Evolutionary conservation across 805 yeast species (phyloP).

Genomic region (Isabelozyma heimii): DNA sequence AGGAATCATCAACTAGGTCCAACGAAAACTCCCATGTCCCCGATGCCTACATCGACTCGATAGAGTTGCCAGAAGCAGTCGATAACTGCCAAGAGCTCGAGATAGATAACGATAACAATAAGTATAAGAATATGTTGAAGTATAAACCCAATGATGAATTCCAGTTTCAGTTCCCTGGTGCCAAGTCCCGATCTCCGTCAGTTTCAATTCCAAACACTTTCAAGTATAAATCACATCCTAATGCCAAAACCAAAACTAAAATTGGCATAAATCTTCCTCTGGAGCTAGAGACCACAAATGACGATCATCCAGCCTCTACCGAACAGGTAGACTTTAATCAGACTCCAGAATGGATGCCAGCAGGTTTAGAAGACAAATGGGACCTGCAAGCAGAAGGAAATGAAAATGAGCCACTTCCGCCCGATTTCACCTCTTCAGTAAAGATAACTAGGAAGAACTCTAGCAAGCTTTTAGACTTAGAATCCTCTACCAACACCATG

Average conservation of each 20-base stretch:
- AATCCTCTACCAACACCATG: conserved; percentile 24
- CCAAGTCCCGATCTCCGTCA: conserved; percentile 10
- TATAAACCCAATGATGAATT: conserved; percentile 34
- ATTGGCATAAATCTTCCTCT: conserved; percentile 14
- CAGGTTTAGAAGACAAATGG: conserved; percentile 37
- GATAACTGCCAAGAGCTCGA: too few species aligned
- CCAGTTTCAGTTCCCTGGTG: conserved; percentile 13
- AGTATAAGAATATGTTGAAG: conserved; percentile 30
- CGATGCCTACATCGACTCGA: background rate
- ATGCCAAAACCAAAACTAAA: conserved; percentile 37
- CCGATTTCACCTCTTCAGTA: conserved; percentile 19
- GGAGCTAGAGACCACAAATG: conserved; percentile 1
- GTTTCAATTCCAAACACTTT: conserved; percentile 42
- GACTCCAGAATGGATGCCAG: conserved; percentile 46
- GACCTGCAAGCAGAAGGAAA: conserved; percentile 3
- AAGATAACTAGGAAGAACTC: conserved; percentile 6
- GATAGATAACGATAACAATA: background rate
- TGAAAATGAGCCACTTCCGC: background rate
- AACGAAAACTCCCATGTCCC: background rate
- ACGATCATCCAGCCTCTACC: conserved; percentile 22
- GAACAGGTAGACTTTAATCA: background rate
- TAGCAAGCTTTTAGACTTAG: background rate
- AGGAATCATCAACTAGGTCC: conserved; percentile 1
- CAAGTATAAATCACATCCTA: conserved; percentile 44
- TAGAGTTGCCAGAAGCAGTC: background rate